Conservation (phyloP, 192 early-diverging fungal genomes). For the Coemansia sp. region DNA sequence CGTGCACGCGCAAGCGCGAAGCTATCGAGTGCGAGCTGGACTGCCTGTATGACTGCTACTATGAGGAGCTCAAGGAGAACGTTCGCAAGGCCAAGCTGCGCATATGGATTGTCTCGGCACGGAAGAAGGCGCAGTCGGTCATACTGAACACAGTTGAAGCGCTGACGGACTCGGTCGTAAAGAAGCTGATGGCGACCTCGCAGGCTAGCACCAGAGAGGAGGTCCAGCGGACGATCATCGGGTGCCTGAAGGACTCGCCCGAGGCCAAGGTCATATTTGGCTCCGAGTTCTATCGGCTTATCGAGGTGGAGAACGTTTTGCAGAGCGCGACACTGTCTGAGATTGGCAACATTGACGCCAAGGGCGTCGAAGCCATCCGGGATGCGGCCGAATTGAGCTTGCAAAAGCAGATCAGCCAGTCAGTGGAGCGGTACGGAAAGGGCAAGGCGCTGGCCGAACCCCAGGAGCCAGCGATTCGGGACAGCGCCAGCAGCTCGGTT, state of each 20-base stretch:
- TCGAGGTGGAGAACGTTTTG: conserved; percentile 11
- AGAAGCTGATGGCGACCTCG: neutral
- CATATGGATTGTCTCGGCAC: conserved; percentile 8
- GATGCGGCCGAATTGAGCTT: conserved; percentile 4
- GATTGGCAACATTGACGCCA: neutral
- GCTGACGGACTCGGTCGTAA: conserved; percentile 14
- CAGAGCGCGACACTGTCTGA: conserved; percentile 7
- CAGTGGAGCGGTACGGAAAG: conserved; percentile 7
- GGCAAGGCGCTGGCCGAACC: neutral
- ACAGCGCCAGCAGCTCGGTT: conserved; percentile 5
- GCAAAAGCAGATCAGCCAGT: conserved; percentile 10
- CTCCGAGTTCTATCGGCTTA: conserved; percentile 7
- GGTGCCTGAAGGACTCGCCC: conserved; percentile 12
- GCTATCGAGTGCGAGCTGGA: conserved; percentile 47
- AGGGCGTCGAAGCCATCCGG: neutral
- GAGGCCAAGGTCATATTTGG: conserved; percentile 12
- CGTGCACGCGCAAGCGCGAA: conserved; percentile 45
- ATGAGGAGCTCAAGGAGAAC: conserved; percentile 31
- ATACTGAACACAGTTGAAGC: conserved; percentile 16
- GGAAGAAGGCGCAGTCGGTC: conserved; percentile 14
- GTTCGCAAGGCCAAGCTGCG: conserved; percentile 28
- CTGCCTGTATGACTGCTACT: conserved; percentile 43
- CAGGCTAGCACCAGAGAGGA: conserved; percentile 1
- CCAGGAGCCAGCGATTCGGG: conserved; percentile 1
- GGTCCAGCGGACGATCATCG: conserved; percentile 11